Conservation (phyloP, 2,329 filamentous ascomycete genomes). For the Exophiala bonariae region DNA sequence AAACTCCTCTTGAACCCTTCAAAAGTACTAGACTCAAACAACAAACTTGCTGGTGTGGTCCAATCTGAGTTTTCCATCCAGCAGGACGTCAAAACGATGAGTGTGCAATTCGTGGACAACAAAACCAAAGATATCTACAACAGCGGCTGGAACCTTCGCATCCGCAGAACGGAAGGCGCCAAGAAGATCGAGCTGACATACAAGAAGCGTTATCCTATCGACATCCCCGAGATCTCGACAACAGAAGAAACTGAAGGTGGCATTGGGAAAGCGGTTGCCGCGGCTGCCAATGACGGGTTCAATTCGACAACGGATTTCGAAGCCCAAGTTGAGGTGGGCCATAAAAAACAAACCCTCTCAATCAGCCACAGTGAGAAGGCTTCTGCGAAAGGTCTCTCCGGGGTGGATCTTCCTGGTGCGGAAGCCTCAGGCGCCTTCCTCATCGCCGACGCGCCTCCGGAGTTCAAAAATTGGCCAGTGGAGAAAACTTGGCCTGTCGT, state of each 20-base stretch:
- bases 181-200: slow-evolving; percentile 40
- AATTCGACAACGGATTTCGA: slow-evolving; percentile 34
- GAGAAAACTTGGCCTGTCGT: slow-evolving; percentile 23
- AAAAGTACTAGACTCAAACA: slow-evolving; percentile 30
- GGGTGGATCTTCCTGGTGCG: background rate
- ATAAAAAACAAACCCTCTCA: slow-evolving; percentile 39
- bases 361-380: slow-evolving; percentile 34
- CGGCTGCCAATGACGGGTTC: slow-evolving; percentile 36
- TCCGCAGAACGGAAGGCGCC: slow-evolving; percentile 38
- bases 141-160: slow-evolving; percentile 38
- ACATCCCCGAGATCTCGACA: no score
- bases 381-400: slow-evolving; percentile 25
- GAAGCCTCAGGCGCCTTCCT: no score
- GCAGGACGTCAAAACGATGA: slow-evolving; percentile 35
- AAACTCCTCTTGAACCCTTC: slow-evolving; percentile 36
- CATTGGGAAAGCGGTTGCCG: background rate
- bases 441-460: no score
- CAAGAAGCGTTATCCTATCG: slow-evolving; percentile 39
- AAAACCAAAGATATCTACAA: slow-evolving; percentile 34
- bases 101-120: slow-evolving; percentile 41
- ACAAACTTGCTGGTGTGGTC: slow-evolving; percentile 33
- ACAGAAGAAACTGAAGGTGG: slow-evolving; percentile 31
- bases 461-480: no score
- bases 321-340: slow-evolving; percentile 40
- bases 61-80: slow-evolving; percentile 33